Evolutionary conservation across 1,284 basidiomycete genomes (phyloP).

Genomic region (Thelephora terrestris): DNA sequence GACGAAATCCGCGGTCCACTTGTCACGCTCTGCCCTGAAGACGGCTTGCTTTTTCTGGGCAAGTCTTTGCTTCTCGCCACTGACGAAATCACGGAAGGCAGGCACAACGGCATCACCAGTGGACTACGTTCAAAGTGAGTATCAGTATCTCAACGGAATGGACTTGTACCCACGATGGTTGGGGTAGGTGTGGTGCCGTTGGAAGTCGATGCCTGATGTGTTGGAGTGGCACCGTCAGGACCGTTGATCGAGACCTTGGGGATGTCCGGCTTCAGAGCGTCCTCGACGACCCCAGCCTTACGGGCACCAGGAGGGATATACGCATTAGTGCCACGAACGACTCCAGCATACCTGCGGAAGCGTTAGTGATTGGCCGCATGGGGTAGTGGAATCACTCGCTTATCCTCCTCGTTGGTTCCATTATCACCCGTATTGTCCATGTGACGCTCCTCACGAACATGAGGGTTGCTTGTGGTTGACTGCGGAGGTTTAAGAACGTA

Average conservation of each 20-base stretch:
- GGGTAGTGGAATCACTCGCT: conserved; percentile 38
- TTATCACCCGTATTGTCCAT: conserved; percentile 56
- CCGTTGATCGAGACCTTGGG: conserved; percentile 66
- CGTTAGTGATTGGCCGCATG: not conserved
- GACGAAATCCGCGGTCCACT: conserved; percentile 82
- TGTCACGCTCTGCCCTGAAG: conserved; percentile 90
- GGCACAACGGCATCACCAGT: conserved; percentile 55
- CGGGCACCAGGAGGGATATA: conserved; percentile 89
- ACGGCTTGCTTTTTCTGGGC: conserved; percentile 87
- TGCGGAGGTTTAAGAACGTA: conserved; percentile 18
- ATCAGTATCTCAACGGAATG: conserved; percentile 1
- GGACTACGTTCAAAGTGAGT: conserved; percentile 28
- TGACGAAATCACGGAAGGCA: conserved; percentile 85
- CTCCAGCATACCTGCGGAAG: conserved; percentile 74
- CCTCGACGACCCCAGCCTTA: conserved; percentile 26
- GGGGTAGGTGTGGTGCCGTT: not conserved
- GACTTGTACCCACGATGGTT: not conserved
- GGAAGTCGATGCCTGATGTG: conserved; percentile 16
- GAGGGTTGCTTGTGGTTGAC: conserved; percentile 66
- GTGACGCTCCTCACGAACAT: conserved; percentile 87
- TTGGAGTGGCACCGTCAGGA: conserved; percentile 44
- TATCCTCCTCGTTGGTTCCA: conserved; percentile 89
- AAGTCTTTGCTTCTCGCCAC: conserved; percentile 78
- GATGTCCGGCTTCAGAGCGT: conserved; percentile 36
- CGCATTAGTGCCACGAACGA: conserved; percentile 79